A percentile compares a stretch with the other conserved stretches of the same genome.
These are phyloP conservation scores for Amauroascus verrucosus DNA, from an alignment of 2,329 filamentous ascomycete species.

Conservation along the genomic window DNA sequence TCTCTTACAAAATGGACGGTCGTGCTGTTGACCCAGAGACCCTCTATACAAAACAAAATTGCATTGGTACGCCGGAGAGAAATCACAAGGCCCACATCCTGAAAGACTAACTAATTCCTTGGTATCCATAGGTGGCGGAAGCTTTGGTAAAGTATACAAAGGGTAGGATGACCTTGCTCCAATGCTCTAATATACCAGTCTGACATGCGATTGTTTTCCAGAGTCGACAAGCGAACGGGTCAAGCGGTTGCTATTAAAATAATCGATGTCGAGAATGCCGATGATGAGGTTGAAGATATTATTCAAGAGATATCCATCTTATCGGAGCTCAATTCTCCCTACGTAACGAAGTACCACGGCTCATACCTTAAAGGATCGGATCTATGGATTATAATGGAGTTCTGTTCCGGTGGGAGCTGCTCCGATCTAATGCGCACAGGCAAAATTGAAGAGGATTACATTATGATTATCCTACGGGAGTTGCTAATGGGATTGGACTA, in stretches of 20 bases:
- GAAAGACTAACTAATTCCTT: neutral
- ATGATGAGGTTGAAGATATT: conserved; percentile 98
- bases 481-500: conserved; percentile 84
- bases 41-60: conserved; percentile 86
- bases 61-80: conserved; percentile 55
- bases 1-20: conserved; percentile 5
- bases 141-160: conserved; percentile 98
- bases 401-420: conserved; percentile 92
- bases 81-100: neutral
- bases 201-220: conserved; percentile 27
- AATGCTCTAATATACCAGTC: neutral
- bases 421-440: conserved; percentile 93
- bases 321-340: conserved; percentile 88
- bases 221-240: conserved; percentile 84
- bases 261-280: conserved; percentile 96
- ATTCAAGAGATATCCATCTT: conserved; percentile 98
- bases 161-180: conserved; percentile 48
- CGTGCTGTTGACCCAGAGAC: conserved; percentile 68
- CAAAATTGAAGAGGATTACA: conserved; percentile 84
- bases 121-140: conserved; percentile 90
- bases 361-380: conserved; percentile 93
- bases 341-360: conserved; percentile 95
- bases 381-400: conserved; percentile 99
- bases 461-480: conserved; percentile 88
- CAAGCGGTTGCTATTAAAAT: conserved; percentile 96